phyloP scores from a whole-genome alignment of 495 filamentous ascomycete genomes.

The Talaromyces wortmannii region DNA sequence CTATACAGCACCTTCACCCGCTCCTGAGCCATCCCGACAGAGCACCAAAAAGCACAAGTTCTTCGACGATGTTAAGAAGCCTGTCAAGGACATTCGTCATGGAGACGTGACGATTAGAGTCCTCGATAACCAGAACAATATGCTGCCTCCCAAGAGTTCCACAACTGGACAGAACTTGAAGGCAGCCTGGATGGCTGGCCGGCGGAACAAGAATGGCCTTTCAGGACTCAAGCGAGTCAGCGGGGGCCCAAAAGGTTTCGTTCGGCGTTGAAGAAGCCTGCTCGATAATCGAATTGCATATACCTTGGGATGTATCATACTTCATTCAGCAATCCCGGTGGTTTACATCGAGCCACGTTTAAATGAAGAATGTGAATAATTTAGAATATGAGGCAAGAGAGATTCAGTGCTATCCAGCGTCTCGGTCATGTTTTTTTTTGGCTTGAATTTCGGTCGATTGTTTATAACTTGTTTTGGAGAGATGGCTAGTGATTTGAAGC shows the following conservation, averaged over 20 bases:
- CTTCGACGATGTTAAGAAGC: conserved; percentile 41
- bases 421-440: too few relatives aligned
- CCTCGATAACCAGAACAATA: conserved; percentile 28
- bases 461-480: too few relatives aligned
- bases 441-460: too few relatives aligned
- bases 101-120: conserved; percentile 48
- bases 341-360: too few relatives aligned
- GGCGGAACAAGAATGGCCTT: conserved; percentile 19
- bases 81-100: conserved; percentile 46
- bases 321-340: too few relatives aligned
- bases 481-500: too few relatives aligned
- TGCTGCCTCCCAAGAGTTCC: conserved; percentile 45
- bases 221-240: conserved; percentile 34
- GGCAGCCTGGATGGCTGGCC: conserved; percentile 41
- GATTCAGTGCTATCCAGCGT: too few relatives aligned
- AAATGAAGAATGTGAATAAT: too few relatives aligned
- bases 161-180: conserved; percentile 35
- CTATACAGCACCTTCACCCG: conserved; percentile 31
- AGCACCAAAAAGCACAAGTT: conserved; percentile 43
- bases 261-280: conserved; percentile 17
- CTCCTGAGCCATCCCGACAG: conserved; percentile 12
- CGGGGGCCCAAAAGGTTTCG: conserved; percentile 33
- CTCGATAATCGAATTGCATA: too few relatives aligned
- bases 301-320: too few relatives aligned
- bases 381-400: too few relatives aligned